Evolutionary conservation across 2,329 filamentous ascomycete species (phyloP).

Genomic region (Phaeophleospora eucalypticola): DNA sequence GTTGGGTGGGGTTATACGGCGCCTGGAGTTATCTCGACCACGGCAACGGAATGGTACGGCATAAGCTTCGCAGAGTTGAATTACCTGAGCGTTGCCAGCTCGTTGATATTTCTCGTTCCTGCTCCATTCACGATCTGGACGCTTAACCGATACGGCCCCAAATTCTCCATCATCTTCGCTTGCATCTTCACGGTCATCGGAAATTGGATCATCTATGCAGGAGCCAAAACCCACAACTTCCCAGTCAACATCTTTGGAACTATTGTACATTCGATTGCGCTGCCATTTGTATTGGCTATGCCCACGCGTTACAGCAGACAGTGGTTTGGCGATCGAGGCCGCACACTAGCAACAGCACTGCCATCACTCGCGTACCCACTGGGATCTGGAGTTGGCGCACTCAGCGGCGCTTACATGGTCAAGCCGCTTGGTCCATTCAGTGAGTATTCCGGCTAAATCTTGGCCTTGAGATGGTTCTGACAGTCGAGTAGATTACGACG

Average conservation of each 20-base stretch:
- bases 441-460: neutral
- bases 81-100: conserved; percentile 80
- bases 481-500: neutral
- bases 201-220: conserved; percentile 66
- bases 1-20: conserved; percentile 6
- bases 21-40: conserved; percentile 61
- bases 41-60: conserved; percentile 67
- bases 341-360: conserved; percentile 82
- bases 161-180: conserved; percentile 66
- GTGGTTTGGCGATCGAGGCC: conserved; percentile 83
- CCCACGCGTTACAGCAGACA: conserved; percentile 85
- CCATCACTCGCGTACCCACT: conserved; percentile 81
- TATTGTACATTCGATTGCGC: conserved; percentile 69
- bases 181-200: conserved; percentile 70
- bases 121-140: conserved; percentile 68
- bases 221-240: conserved; percentile 50
- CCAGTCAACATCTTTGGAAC: conserved; percentile 80
- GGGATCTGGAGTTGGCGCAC: conserved; percentile 41
- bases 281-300: conserved; percentile 82
- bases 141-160: conserved; percentile 70
- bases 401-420: conserved; percentile 5
- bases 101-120: conserved; percentile 72
- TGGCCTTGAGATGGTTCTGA: too few relatives aligned
- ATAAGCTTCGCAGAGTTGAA: conserved; percentile 74
- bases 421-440: conserved; percentile 1